Base-by-base conservation (phyloP, 441 rosid genomes). In the Jatropha multifida region DNA sequence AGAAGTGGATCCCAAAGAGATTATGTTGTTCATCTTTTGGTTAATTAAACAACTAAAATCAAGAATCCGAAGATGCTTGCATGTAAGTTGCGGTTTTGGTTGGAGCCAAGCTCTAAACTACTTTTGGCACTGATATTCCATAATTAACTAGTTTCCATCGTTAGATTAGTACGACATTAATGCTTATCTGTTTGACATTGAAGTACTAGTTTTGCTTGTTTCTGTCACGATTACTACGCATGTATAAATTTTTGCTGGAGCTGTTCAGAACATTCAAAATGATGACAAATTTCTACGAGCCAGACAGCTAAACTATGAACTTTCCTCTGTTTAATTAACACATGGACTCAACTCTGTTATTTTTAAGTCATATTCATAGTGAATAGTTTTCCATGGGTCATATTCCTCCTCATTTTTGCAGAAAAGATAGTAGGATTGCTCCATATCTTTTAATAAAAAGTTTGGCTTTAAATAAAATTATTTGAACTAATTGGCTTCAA, bases 401-500 rank as follows among this genome's bases (percentile, higher is more conserved):
- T 27, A 27, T 27, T 27, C 32, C 32, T 27, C 1, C 32, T 0
- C 32, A 32, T 32, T 32, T 32, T 32, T 32, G 32, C 0, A 32
- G 32, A 32, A 32, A 32, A 32, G 32, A 32, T 1, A 32, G 0
- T 32, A 32, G 32, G 32, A 32, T 32, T 32, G 32, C 32, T 42
- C 9, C 46, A 42, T 42, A 42, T 42, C 9, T 42, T 42, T 42
- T 42, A 4, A 4, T 5, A 42, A 42, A 8, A 42, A 42, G 46
- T 42, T 42, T 42, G 46, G 4, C 46, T 42, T 1, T 42, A 4
- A 4, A 4, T 4, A 42, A 4, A 42, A 42, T 42, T 42, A 42
- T 42, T 42, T 42, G 46, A 42, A 4, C 46, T 42, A 4, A 42
- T 51, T 65, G 66, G 41, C 62, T 68, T 78, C 71, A 64, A 49